Evolutionary conservation across 1,139 yeast species (phyloP).

Genomic region (Casaregolazyma suthepensis): DNA sequence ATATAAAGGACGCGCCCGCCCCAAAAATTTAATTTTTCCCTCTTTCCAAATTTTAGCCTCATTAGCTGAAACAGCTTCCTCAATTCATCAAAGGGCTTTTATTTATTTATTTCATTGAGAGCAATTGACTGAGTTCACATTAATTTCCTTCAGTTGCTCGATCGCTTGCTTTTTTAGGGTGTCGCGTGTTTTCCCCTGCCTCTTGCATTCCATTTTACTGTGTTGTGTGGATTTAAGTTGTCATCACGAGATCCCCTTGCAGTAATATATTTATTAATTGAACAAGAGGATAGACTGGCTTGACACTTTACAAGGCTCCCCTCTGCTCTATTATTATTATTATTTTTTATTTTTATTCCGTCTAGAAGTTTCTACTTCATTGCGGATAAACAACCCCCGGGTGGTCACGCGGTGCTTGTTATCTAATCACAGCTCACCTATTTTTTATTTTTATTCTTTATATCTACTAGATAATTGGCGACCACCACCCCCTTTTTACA

Average conservation of each 20-base stretch:
- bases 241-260: neutral
- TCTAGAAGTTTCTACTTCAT: neutral
- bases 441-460: neutral
- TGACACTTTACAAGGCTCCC: neutral
- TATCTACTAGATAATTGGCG: neutral
- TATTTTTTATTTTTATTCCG: neutral
- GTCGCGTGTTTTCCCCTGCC: conserved; percentile 1
- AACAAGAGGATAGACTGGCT: neutral
- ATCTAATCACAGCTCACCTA: conserved; percentile 4
- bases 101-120: neutral
- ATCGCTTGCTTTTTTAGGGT: neutral
- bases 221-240: neutral
- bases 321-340: neutral
- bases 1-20: neutral
- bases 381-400: neutral
- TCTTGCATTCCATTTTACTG: neutral
- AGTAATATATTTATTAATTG: neutral
- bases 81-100: neutral
- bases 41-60: neutral
- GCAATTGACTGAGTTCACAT: neutral
- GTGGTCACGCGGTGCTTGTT: conserved; percentile 8
- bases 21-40: neutral
- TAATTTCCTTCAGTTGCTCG: neutral
- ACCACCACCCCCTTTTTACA: neutral
- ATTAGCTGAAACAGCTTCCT: neutral